These are phyloP conservation scores for Vachellia pachyceras DNA, from an alignment of 306 rosid genomes.

Conservation along the genomic window DNA sequence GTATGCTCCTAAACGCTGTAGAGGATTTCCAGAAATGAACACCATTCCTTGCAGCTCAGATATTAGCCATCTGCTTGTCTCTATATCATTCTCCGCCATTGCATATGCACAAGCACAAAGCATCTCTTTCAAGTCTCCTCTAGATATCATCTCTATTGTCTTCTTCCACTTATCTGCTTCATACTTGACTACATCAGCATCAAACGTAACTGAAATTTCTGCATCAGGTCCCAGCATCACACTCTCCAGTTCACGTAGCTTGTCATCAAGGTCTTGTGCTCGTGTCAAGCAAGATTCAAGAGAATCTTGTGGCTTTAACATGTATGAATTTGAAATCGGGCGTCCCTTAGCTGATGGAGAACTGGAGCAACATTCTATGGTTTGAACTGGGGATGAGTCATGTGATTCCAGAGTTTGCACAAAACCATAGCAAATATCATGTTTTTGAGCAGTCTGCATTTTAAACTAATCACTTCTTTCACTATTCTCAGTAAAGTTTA, in stretches of 20 bases:
- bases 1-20: conserved; percentile 89
- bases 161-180: conserved; percentile 64
- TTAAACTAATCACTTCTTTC: conserved; percentile 27
- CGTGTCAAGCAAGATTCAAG: conserved; percentile 64
- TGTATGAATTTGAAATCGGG: conserved; percentile 46
- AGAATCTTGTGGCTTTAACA: conserved; percentile 40
- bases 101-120: conserved; percentile 83
- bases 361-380: conserved; percentile 56
- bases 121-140: conserved; percentile 73
- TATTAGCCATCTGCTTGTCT: conserved; percentile 68
- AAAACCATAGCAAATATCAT: conserved; percentile 47
- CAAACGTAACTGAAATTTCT: conserved; percentile 48
- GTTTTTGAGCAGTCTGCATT: conserved; percentile 62
- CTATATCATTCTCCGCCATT: conserved; percentile 59
- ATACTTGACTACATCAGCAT: conserved; percentile 36
- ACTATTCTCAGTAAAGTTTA: conserved; percentile 16
- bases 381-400: conserved; percentile 46
- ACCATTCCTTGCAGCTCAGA: conserved; percentile 75
- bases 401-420: conserved; percentile 57
- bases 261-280: conserved; percentile 62
- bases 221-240: conserved; percentile 78
- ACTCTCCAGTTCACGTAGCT: conserved; percentile 81
- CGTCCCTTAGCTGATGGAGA: conserved; percentile 63
- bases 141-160: conserved; percentile 60
- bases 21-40: conserved; percentile 77